Conservation (phyloP, 495 filamentous ascomycete genomes). For the Stereocaulon alpinum region DNA sequence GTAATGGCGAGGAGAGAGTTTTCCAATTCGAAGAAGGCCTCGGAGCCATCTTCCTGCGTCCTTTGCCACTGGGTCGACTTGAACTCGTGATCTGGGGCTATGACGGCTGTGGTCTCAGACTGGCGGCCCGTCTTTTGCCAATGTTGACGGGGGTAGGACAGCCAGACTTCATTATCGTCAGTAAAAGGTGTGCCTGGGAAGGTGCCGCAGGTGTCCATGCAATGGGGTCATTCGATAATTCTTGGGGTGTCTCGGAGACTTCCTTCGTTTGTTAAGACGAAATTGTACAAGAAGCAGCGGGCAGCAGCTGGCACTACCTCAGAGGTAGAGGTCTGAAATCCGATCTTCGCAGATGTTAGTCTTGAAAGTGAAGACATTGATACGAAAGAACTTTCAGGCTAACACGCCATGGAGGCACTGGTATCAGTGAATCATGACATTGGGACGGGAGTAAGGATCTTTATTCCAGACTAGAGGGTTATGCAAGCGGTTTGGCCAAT, state of each 20-base stretch:
- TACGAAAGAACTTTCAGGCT: background rate
- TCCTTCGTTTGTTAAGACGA: slow-evolving; percentile 27
- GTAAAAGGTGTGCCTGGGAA: slow-evolving; percentile 36
- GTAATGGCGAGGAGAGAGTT: slow-evolving; percentile 11
- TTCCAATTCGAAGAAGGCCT: slow-evolving; percentile 30
- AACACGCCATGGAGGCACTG: too few relatives aligned
- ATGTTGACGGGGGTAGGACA: slow-evolving; percentile 49
- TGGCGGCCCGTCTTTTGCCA: slow-evolving; percentile 46
- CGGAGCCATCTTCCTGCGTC: slow-evolving; percentile 40
- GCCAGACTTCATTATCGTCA: slow-evolving; percentile 44
- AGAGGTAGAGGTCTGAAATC: too few relatives aligned
- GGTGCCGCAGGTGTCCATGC: slow-evolving; percentile 44
- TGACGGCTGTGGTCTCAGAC: slow-evolving; percentile 35
- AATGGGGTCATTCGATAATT: slow-evolving; percentile 45
- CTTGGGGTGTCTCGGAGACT: slow-evolving; percentile 39
- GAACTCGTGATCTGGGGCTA: slow-evolving; percentile 49
- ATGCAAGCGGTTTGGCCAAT: background rate
- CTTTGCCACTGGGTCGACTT: slow-evolving; percentile 34
- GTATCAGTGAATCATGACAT: too few relatives aligned
- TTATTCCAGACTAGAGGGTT: too few relatives aligned
- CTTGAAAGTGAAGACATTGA: too few relatives aligned
- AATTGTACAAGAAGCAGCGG: background rate
- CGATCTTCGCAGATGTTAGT: too few relatives aligned
- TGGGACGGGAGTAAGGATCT: too few relatives aligned
- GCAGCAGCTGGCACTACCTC: too few relatives aligned